Evolutionary conservation across 306 rosid genomes (phyloP).

Genomic region (Acacia confusa): DNA sequence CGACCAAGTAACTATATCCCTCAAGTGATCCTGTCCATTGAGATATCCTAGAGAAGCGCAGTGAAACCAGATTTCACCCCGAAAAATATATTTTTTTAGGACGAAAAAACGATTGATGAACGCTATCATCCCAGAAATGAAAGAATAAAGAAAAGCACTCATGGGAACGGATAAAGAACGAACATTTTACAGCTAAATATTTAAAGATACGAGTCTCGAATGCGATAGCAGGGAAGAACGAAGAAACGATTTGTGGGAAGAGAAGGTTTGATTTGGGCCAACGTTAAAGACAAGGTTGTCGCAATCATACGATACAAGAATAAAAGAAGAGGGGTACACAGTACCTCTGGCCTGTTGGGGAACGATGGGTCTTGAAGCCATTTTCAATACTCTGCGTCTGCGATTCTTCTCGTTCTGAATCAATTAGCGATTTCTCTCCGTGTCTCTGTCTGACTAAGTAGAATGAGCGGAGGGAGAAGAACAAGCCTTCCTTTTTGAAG

Average conservation of each 20-base stretch:
- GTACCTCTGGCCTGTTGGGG: slow-evolving; percentile 69
- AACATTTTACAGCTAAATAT: neutral
- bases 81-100: neutral
- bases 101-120: neutral
- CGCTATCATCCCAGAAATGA: neutral
- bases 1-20: neutral
- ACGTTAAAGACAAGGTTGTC: neutral
- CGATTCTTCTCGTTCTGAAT: neutral
- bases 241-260: neutral
- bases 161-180: neutral
- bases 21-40: neutral
- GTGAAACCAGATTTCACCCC: neutral
- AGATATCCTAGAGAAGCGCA: neutral
- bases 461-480: slow-evolving; percentile 28
- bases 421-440: neutral
- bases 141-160: neutral
- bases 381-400: slow-evolving; percentile 19
- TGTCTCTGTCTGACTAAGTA: slow-evolving; percentile 21
- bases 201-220: neutral
- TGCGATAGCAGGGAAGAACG: neutral
- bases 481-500: slow-evolving; percentile 47
- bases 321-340: neutral
- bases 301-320: neutral
- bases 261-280: neutral
- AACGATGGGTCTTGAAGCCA: slow-evolving; percentile 72